Evolutionary conservation across 139 green algal species (phyloP), one percentile per base, ranked within the genome.

Genomic region (Micractinium sp.): DNA sequence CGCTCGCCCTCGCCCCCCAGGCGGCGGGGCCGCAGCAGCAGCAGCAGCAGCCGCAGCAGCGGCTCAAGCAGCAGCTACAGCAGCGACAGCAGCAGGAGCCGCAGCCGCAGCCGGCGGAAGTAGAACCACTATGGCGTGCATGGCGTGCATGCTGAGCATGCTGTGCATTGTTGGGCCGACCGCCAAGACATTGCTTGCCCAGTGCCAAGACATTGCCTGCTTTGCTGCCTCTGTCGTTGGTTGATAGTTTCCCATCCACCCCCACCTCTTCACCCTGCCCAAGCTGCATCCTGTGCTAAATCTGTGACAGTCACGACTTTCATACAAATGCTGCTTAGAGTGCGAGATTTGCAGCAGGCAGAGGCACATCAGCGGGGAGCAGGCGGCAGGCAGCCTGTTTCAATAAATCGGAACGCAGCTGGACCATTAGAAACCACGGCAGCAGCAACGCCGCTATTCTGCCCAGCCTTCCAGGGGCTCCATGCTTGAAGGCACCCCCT

Each of bases 31-130:
- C 69, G 84, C 67, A 73, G 38, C 47, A 88, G 41, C 84, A 88
- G 84, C 84, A 77, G 61, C 69, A 81, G 73, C 84, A 88, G 84
- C 84, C 81, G 69, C 41, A 47, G 69, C 39, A 53, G 84, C 69
- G 56, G 84, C 83, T 61, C 38, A 66, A 81, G 66, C 83, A 67
- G 84, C 25, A 81, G 69, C 84, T 82, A 69, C 61, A 38, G 33
- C 84, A 81, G 53, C 36, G 78, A 63, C 13, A 79, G 60, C 35
- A 66, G 69, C 84, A 69, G 84, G 39, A 82, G 69, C 25, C 71
- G 82, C 82, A 79, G 82, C 60, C 56, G 82, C 7, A 22, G 82
- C 63, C 19, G 53, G n/a, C 61, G 82, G 76, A 61, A 38, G 38
- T 60, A 33, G 36, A 2, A 16, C 2, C 71, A 18, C 2, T 39